phyloP scores from a whole-genome alignment of 768 basidiomycete species.

The Calocybe gangraenosa region DNA sequence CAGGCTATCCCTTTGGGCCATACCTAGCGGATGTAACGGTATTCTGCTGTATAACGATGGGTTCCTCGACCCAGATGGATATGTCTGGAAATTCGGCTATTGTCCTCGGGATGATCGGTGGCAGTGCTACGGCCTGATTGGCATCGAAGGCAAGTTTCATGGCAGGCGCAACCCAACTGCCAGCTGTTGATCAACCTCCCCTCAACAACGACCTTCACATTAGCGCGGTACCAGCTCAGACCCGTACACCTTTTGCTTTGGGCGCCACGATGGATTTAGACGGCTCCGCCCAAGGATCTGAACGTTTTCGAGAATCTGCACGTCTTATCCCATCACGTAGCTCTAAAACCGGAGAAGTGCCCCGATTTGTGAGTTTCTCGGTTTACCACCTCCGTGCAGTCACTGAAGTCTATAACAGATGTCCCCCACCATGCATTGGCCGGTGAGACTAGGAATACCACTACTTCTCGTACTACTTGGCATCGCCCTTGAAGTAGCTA shows the following conservation, averaged over 20 bases:
- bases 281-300: conserved; percentile 16
- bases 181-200: background rate
- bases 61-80: too few relatives aligned
- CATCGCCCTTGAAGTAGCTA: conserved; percentile 42
- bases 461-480: conserved; percentile 43
- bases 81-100: too few relatives aligned
- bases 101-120: background rate
- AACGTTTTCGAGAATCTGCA: conserved; percentile 35
- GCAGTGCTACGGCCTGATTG: background rate
- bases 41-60: too few relatives aligned
- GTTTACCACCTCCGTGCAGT: background rate
- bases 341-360: conserved; percentile 26
- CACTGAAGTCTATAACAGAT: conserved; percentile 19
- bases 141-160: background rate
- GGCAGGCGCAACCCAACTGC: background rate
- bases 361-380: conserved; percentile 39
- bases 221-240: background rate
- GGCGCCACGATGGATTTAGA: conserved; percentile 7
- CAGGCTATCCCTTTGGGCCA: too few relatives aligned
- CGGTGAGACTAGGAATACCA: conserved; percentile 33
- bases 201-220: background rate
- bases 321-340: conserved; percentile 47
- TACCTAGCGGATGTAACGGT: too few relatives aligned
- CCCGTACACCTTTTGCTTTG: too few relatives aligned
- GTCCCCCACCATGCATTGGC: conserved; percentile 29